phyloP scores from a whole-genome alignment of 2,329 filamentous ascomycete species.

The Alternaria sp. region DNA sequence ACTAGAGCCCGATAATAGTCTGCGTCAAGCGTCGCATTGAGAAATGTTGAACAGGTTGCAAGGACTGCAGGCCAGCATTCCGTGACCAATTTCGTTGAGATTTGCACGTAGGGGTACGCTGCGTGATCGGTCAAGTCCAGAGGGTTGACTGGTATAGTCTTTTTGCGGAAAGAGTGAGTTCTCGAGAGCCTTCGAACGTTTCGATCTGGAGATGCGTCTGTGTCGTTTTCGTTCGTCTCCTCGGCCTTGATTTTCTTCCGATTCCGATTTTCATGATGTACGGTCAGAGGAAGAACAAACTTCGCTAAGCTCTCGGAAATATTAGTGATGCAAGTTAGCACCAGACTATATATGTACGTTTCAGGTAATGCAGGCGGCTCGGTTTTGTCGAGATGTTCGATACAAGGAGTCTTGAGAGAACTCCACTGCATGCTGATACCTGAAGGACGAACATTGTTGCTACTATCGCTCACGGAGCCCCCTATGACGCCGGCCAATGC shows the following conservation, averaged over 20 bases:
- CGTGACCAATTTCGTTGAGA: conserved; percentile 84
- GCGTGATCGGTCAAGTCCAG: conserved; percentile 77
- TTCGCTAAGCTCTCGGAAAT: conserved; percentile 93
- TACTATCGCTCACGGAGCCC: conserved; percentile 66
- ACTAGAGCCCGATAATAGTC: conserved; percentile 95
- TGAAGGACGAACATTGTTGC: conserved; percentile 69
- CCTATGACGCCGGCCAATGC: conserved; percentile 88
- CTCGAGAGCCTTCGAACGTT: conserved; percentile 60
- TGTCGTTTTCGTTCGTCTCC: conserved; percentile 33
- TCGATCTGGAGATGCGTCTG: conserved; percentile 37
- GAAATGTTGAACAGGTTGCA: conserved; percentile 92
- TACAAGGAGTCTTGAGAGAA: conserved; percentile 82
- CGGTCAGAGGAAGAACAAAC: conserved; percentile 89
- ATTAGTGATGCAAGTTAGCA: conserved; percentile 86
- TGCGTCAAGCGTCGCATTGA: conserved; percentile 89
- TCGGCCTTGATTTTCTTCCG: conserved; percentile 54
- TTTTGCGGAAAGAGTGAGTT: conserved; percentile 74
- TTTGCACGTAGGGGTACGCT: conserved; percentile 74
- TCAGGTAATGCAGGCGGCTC: conserved; percentile 86
- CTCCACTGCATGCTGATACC: conserved; percentile 96
- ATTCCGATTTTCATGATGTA: conserved; percentile 71
- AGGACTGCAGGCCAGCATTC: conserved; percentile 96
- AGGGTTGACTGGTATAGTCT: conserved; percentile 85
- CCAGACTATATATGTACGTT: conserved; percentile 91
- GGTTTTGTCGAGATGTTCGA: conserved; percentile 93